phyloP scores from a whole-genome alignment of 495 filamentous ascomycete species.

The Hypomontagnella submonticulosa region DNA sequence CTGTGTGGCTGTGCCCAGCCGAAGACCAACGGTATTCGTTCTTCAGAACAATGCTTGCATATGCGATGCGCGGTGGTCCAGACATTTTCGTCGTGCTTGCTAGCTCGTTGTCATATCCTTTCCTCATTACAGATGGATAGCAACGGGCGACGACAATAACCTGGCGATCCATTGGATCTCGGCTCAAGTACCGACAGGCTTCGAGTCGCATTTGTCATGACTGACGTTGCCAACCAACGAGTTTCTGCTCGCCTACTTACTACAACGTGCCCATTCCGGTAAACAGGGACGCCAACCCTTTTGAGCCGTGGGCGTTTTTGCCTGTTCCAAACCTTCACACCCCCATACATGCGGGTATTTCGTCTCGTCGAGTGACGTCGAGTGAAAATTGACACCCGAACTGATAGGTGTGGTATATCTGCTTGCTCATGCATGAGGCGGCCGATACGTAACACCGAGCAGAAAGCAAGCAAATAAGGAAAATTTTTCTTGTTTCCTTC shows the following conservation, averaged over 20 bases:
- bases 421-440: constrained; percentile 30
- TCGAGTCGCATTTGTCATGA: constrained; percentile 42
- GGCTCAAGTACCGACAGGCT: constrained; percentile 40
- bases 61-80: constrained; percentile 42
- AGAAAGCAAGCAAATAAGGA: constrained; percentile 19
- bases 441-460: constrained; percentile 34
- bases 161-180: constrained; percentile 29
- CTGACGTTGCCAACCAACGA: constrained; percentile 33
- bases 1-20: constrained; percentile 38
- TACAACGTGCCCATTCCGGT: constrained; percentile 35
- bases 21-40: constrained; percentile 38
- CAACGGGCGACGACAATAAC: constrained; percentile 24
- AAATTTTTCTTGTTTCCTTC: constrained; percentile 13
- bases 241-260: constrained; percentile 20
- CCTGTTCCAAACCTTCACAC: constrained; percentile 38
- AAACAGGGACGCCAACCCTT: constrained; percentile 40
- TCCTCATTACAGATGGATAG: constrained; percentile 28
- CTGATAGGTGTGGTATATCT: constrained; percentile 23
- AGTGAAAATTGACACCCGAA: constrained; percentile 16
- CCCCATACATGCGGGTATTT: constrained; percentile 37
- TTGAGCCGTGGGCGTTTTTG: constrained; percentile 40
- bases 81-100: constrained; percentile 33
- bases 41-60: constrained; percentile 31
- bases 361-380: constrained; percentile 34
- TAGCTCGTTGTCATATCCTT: constrained; percentile 34